phyloP scores from a whole-genome alignment of 2,329 filamentous ascomycete genomes.

The Hyphodiscus sp. region DNA sequence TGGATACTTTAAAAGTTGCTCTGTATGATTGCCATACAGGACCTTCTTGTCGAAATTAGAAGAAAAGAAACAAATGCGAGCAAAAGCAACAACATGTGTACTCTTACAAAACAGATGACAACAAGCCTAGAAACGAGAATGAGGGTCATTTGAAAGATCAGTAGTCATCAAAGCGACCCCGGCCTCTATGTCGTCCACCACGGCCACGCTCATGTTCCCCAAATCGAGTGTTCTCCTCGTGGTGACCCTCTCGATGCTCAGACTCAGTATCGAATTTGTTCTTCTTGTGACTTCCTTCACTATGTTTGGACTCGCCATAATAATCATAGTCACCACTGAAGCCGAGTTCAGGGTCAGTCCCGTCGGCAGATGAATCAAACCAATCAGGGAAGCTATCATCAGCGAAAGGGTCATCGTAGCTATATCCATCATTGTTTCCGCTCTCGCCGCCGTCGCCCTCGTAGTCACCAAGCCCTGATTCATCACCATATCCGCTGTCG shows the following conservation, averaged over 20 bases:
- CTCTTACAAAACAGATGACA: conserved; percentile 7
- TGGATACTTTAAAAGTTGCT: background rate
- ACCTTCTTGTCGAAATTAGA: background rate
- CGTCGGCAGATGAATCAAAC: background rate
- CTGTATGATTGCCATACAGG: background rate
- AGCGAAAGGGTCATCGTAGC: background rate
- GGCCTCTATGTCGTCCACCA: background rate
- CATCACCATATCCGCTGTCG: background rate
- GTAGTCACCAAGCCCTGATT: background rate
- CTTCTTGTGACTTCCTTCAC: background rate
- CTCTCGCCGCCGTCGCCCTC: background rate
- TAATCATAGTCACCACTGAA: background rate
- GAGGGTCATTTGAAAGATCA: conserved; percentile 7
- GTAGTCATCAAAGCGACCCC: conserved; percentile 10
- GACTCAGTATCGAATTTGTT: no score
- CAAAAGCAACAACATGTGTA: conserved; percentile 4
- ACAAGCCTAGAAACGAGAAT: conserved; percentile 19
- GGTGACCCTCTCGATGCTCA: background rate
- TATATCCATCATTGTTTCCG: background rate
- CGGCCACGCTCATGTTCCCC: background rate
- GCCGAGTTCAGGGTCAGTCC: background rate
- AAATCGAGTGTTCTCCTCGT: background rate
- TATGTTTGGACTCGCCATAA: background rate
- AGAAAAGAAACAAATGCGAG: conserved; percentile 7
- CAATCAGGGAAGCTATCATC: background rate